Evolutionary conservation across 2,329 filamentous ascomycete species (phyloP).

Genomic region (Xylogone sp.): DNA sequence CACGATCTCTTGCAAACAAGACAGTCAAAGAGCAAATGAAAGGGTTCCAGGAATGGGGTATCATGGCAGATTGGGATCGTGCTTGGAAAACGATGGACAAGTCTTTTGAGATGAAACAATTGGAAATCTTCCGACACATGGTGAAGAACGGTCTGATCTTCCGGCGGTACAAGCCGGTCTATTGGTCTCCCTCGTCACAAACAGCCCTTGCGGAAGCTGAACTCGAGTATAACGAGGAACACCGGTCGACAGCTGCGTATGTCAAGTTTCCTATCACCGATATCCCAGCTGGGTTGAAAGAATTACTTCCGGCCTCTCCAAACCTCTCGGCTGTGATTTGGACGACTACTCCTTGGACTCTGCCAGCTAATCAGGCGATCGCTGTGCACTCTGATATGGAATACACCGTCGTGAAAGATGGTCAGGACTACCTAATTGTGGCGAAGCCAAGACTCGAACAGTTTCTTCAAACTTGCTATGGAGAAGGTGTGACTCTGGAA

Average conservation of each 20-base stretch:
- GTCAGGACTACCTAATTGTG: slow-evolving; percentile 61
- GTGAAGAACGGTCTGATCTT: slow-evolving; percentile 71
- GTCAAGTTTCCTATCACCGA: slow-evolving; percentile 69
- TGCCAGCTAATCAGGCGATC: slow-evolving; percentile 89
- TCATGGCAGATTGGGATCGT: slow-evolving; percentile 78
- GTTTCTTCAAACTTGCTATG: slow-evolving; percentile 43
- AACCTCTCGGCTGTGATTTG: slow-evolving; percentile 80
- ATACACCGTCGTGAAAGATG: slow-evolving; percentile 64
- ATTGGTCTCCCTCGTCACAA: slow-evolving; percentile 77
- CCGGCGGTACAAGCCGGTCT: slow-evolving; percentile 75
- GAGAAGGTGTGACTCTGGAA: slow-evolving; percentile 19
- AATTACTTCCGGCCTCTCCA: slow-evolving; percentile 33
- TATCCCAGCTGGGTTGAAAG: slow-evolving; percentile 39
- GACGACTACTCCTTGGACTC: slow-evolving; percentile 98
- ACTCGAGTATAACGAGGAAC: slow-evolving; percentile 75
- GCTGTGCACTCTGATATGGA: slow-evolving; percentile 71
- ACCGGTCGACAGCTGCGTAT: slow-evolving; percentile 70
- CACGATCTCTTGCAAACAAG: slow-evolving; percentile 60
- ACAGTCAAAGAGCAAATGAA: slow-evolving; percentile 72
- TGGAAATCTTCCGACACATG: slow-evolving; percentile 73
- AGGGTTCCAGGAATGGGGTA: slow-evolving; percentile 67
- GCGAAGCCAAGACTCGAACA: slow-evolving; percentile 67
- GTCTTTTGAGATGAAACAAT: slow-evolving; percentile 69
- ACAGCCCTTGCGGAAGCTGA: slow-evolving; percentile 83
- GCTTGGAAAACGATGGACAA: slow-evolving; percentile 78